phyloP scores from a whole-genome alignment of 2,329 filamentous ascomycete species.

The Arthrobotrys conoides region DNA sequence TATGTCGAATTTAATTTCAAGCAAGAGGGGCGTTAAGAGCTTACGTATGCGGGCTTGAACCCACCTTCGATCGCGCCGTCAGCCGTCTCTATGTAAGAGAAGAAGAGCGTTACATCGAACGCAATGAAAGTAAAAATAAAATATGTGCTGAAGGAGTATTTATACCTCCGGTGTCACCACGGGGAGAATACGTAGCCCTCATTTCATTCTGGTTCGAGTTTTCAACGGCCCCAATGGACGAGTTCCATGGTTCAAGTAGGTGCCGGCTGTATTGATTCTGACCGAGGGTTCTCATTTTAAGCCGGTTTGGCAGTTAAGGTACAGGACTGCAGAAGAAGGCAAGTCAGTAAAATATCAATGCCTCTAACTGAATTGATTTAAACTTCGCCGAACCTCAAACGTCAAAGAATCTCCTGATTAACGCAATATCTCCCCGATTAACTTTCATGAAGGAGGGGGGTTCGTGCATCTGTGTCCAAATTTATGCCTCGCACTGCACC shows the following conservation, averaged over 20 bases:
- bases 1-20: not conserved
- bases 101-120: not conserved
- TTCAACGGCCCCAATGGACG: too few relatives aligned
- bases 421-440: constrained; percentile 9
- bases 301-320: too few relatives aligned
- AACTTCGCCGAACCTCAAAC: not conserved
- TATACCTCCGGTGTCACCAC: not conserved
- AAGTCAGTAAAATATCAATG: not conserved
- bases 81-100: too few relatives aligned
- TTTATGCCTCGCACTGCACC: constrained; percentile 46
- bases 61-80: constrained; percentile 1
- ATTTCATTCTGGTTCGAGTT: too few relatives aligned
- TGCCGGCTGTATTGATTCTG: too few relatives aligned
- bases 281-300: too few relatives aligned
- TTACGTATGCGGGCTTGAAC: constrained; percentile 14
- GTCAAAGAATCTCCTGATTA: constrained; percentile 16
- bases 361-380: not conserved
- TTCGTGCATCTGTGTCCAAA: constrained; percentile 14
- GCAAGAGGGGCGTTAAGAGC: not conserved
- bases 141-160: not conserved
- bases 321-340: too few relatives aligned
- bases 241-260: too few relatives aligned
- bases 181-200: too few relatives aligned
- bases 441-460: not conserved
- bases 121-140: not conserved